phyloP scores from a whole-genome alignment of 2,329 filamentous ascomycete species.

The Aaosphaeria arxii region DNA sequence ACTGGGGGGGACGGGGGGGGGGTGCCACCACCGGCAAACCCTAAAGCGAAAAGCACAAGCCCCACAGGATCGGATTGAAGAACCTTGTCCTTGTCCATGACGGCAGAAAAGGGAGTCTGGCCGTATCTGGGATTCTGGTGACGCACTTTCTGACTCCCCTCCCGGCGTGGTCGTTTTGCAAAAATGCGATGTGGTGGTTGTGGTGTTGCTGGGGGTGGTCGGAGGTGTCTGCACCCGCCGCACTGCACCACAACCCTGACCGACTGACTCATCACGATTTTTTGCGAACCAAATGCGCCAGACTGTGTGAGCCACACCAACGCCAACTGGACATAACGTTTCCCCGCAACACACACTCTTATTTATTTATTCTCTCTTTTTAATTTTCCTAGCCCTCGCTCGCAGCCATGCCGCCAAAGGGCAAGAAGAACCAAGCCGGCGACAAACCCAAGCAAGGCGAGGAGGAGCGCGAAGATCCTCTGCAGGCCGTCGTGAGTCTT shows the following conservation, averaged over 20 bases:
- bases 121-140: too few relatives aligned
- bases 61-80: too few relatives aligned
- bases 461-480: constrained; percentile 59
- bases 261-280: constrained; percentile 3
- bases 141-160: too few relatives aligned
- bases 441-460: constrained; percentile 43
- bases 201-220: constrained; percentile 20
- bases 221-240: constrained; percentile 5
- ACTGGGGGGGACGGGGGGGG: too few relatives aligned
- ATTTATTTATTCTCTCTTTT: too few relatives aligned
- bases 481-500: constrained; percentile 59
- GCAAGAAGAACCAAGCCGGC: constrained; percentile 40
- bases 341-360: background rate
- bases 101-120: too few relatives aligned
- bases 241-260: constrained; percentile 5
- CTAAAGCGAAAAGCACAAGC: too few relatives aligned
- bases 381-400: background rate
- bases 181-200: background rate
- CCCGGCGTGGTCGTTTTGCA: too few relatives aligned
- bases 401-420: constrained; percentile 46
- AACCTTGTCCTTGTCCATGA: too few relatives aligned
- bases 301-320: background rate
- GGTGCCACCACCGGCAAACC: too few relatives aligned
- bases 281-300: background rate
- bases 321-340: constrained; percentile 4